Evolutionary conservation across 805 yeast species (phyloP).

Genomic region (Kazachstania taianensis): DNA sequence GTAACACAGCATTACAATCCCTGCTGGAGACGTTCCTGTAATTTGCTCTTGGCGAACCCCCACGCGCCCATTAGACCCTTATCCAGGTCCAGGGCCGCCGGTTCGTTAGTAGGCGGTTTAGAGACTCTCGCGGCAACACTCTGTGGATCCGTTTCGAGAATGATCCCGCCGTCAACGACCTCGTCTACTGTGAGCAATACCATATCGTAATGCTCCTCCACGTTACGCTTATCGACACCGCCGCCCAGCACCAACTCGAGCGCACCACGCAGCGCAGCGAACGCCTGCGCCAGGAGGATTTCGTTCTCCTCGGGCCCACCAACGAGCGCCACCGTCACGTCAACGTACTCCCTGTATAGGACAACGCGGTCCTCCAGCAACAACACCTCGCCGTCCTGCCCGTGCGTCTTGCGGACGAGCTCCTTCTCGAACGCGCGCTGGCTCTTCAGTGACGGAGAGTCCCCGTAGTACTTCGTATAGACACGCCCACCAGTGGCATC

Average conservation of each 20-base stretch:
- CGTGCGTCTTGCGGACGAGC: conserved; percentile 65
- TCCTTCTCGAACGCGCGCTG: conserved; percentile 71
- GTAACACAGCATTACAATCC: conserved; percentile 27
- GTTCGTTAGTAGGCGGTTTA: conserved; percentile 68
- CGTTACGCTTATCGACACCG: conserved; percentile 65
- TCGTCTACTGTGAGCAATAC: conserved; percentile 84
- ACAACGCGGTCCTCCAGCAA: conserved; percentile 70
- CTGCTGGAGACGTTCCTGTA: conserved; percentile 43
- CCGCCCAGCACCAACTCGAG: conserved; percentile 54
- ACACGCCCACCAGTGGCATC: conserved; percentile 75
- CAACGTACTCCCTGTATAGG: conserved; percentile 79
- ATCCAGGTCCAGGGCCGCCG: conserved; percentile 55
- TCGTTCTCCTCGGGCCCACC: conserved; percentile 80
- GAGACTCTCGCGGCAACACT: conserved; percentile 86
- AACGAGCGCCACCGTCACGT: conserved; percentile 59
- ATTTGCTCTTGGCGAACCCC: conserved; percentile 74
- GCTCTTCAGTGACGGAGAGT: conserved; percentile 36
- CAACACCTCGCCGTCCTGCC: conserved; percentile 69
- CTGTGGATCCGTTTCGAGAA: conserved; percentile 80
- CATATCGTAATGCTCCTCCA: conserved; percentile 77
- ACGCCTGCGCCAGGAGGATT: conserved; percentile 60
- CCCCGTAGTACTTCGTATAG: conserved; percentile 73
- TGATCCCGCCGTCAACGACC: conserved; percentile 85
- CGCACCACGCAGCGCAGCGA: conserved; percentile 72
- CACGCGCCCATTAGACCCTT: conserved; percentile 76